Conservation (phyloP, 306 rosid genomes). For the Castanea mollissima region DNA sequence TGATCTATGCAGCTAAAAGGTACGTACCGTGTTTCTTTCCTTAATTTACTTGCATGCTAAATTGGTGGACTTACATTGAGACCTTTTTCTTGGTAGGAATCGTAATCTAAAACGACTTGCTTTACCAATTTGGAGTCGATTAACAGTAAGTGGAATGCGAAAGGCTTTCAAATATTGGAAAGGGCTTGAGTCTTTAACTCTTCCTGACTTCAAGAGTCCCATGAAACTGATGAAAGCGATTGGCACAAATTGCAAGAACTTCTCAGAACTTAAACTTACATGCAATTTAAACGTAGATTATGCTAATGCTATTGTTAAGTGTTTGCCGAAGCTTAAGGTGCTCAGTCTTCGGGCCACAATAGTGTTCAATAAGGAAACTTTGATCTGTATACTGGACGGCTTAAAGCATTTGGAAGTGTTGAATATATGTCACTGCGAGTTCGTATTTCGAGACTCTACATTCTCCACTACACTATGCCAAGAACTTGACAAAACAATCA, state of each 20-base stretch:
- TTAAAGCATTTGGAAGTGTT: slow-evolving; percentile 16
- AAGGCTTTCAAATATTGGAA: slow-evolving; percentile 22
- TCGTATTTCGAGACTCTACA: not conserved
- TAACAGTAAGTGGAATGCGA: not conserved
- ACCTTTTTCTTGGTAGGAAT: slow-evolving; percentile 5
- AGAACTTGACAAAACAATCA: not conserved
- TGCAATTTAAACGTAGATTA: not conserved
- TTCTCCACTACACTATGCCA: not conserved
- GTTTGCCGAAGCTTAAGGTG: slow-evolving; percentile 16
- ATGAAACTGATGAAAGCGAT: no score
- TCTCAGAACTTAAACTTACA: slow-evolving; percentile 16
- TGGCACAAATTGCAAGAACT: no score
- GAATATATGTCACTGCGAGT: slow-evolving; percentile 21
- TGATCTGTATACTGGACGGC: not conserved
- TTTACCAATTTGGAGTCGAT: not conserved
- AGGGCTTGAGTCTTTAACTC: slow-evolving; percentile 31
- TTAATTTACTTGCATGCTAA: no score
- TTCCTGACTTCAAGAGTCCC: not conserved
- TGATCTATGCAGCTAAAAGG: slow-evolving; percentile 22
- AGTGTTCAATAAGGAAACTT: slow-evolving; percentile 12
- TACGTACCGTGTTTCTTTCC: not conserved
- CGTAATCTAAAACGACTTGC: slow-evolving; percentile 29
- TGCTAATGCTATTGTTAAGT: not conserved
- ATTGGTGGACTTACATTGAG: not conserved
- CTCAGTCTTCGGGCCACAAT: slow-evolving; percentile 11